A percentile compares a stretch with the other conserved stretches of the same genome.
Conservation (phyloP, 768 basidiomycete species). For the Trametes maxima region DNA sequence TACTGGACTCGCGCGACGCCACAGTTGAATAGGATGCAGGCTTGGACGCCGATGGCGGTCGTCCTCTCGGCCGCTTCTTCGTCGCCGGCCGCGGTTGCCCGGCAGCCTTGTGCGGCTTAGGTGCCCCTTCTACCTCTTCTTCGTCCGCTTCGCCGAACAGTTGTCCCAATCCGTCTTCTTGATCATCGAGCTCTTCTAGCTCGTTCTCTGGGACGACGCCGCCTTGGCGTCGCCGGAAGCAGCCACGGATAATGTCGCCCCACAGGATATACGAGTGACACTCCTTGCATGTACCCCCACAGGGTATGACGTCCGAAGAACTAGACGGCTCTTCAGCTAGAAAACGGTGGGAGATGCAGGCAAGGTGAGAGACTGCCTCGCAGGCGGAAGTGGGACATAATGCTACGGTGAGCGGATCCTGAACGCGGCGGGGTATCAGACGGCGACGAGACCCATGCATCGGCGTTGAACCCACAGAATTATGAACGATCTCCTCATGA, state of each 20-base stretch:
- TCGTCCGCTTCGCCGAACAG: not conserved
- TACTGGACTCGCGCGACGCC: not conserved
- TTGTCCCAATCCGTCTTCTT: constrained; percentile 10
- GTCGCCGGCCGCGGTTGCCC: not conserved
- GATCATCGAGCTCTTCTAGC: constrained; percentile 37
- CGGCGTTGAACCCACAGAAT: constrained; percentile 40
- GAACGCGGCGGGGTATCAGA: not conserved
- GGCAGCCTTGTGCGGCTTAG: not conserved
- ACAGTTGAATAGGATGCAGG: constrained; percentile 4
- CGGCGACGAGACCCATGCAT: not conserved
- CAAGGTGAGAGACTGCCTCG: constrained; percentile 55
- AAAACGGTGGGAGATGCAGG: constrained; percentile 56
- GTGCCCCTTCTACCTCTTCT: not conserved
- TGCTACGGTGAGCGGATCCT: constrained; percentile 54
- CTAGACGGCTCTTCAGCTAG: constrained; percentile 30
- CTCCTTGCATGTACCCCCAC: constrained; percentile 59
- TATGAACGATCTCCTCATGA: constrained; percentile 42
- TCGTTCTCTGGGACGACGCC: constrained; percentile 35
- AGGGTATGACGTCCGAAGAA: constrained; percentile 48
- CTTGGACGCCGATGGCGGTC: not conserved
- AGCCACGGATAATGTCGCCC: constrained; percentile 70
- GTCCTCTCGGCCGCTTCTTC: not conserved
- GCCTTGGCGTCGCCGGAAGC: constrained; percentile 51
- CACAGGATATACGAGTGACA: constrained; percentile 62
- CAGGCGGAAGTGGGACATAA: constrained; percentile 58